Evolutionary conservation across 345 rosid species (phyloP), one percentile per base, ranked within the genome.

Genomic region (Arabidopsis suecica): DNA sequence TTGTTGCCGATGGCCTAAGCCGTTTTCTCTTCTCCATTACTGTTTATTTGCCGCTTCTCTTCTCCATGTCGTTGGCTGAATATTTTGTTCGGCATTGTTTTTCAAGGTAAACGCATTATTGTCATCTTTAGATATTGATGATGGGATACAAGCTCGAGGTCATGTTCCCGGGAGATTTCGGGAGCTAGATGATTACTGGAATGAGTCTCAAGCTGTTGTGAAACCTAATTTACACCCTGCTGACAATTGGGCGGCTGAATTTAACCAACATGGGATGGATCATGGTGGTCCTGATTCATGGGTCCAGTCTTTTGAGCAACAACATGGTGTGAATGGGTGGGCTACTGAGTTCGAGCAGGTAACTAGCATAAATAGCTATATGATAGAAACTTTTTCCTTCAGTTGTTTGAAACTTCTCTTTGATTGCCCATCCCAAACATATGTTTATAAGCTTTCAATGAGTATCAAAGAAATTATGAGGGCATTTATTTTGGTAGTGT

Each of bases 271-370:
- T 48, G 82, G 88, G 77, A 62, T 69, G 65, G 77, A 82, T 36
- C 88, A 68, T 55, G 82, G 87, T 69, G 83, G 85, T 78, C 91
- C 96, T 41, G 83, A 89, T 75, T 82, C 86, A 51, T 96, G 99
- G 99, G 98, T 87, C 61, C 87, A 80, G 55, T 84, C 93, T 55
- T 96, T 93, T 85, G 98, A 96, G 82, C 90, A 81, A 69, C 96
- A 90, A 41, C 96, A 91, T 77, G 96, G 99, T 76, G 85, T 87
- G 65, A 86, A 86, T 87, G 89, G 96, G 48, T 96, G 99, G 98
- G 99, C 87, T 61, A 88, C 98, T 25, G 96, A 96, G 83, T 96
- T 96, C 81, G 96, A 88, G 80, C 96, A 88, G 93, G 99, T 90
- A 80, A 37, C 37, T 44, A 32, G 59, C 57, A 67, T 59, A 55